These are phyloP conservation scores for Fistulinella prunicolor DNA, from an alignment of 768 basidiomycete genomes.

Conservation along the genomic window DNA sequence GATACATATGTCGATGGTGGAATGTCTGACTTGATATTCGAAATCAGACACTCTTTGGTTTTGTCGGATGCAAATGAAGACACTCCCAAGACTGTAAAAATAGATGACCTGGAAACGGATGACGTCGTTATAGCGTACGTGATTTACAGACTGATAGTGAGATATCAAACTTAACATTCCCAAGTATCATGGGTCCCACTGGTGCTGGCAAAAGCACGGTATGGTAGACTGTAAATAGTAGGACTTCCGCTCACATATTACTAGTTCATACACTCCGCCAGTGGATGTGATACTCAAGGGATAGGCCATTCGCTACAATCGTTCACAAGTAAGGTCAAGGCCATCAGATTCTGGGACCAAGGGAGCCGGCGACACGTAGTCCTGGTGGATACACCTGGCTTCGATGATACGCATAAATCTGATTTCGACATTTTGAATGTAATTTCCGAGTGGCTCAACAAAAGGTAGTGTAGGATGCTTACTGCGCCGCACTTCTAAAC, in stretches of 20 bases:
- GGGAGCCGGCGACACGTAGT: conserved; percentile 5
- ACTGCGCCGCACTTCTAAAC: background rate
- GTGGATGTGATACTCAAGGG: background rate
- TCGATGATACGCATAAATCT: conserved; percentile 17
- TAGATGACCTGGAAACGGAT: background rate
- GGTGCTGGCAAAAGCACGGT: conserved; percentile 16
- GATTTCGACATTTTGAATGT: conserved; percentile 11
- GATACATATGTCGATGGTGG: too few relatives aligned
- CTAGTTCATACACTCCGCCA: conserved; percentile 13
- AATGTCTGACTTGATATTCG: too few relatives aligned
- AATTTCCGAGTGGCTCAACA: conserved; percentile 17
- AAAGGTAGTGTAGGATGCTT: conserved; percentile 1
- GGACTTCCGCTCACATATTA: background rate
- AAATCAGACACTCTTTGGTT: too few relatives aligned
- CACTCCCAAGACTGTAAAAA: background rate
- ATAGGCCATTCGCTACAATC: conserved; percentile 11
- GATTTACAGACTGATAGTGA: background rate
- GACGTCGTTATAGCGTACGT: conserved; percentile 17
- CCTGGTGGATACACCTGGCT: conserved; percentile 26
- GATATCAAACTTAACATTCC: background rate
- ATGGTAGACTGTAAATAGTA: background rate
- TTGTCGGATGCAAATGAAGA: background rate
- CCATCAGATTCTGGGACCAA: conserved; percentile 5
- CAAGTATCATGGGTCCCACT: conserved; percentile 23
- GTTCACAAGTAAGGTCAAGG: conserved; percentile 5